Evolutionary conservation across 1,284 basidiomycete species (phyloP), one percentile per base, ranked within the genome.

Genomic region (Salmacisia buchloeana): DNA sequence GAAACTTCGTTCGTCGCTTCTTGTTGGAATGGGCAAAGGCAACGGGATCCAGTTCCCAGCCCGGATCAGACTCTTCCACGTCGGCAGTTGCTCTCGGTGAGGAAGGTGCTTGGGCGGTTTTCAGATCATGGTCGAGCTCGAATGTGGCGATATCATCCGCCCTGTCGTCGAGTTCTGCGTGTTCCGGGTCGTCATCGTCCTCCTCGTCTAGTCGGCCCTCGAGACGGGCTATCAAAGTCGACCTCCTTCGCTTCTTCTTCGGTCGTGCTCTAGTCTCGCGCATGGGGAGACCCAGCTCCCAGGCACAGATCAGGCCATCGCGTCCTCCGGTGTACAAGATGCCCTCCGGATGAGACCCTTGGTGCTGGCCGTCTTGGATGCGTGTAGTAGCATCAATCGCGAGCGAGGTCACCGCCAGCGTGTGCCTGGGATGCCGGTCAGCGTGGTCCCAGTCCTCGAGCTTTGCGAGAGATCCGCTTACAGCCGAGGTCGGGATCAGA

Each of bases 321-420:
- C 93, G 83, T 10, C 92, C 94, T 31, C 89, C 94, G 0, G 92
- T 89, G 63, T 97, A 97, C 9, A 98, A 83, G 58, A 98, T 94
- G 1, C 96, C 94, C 68, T 89, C 86, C 0, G 94, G 94, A 0
- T 36, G 1, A 33, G 13, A 46, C 54, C 57, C 6, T 18, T 15
- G 34, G 39, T 46, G 4, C 49, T 35, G 46, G 12, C 60, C 39
- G 7, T 68, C 63, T 6, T 60, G 35, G 13, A 76, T 67, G 61
- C 66, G 68, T 4, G 75, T 76, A 27, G 58, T 69, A 6, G 70
- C 60, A 56, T 77, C 76, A 49, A 75, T 63, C 13, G 76, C 73
- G 25, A 78, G 69, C 6, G 71, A 73, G 18, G 74, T 76, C 34
- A 79, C 69, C 18, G 77, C 71, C 0, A 76, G 69, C n/a, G 69